These are phyloP conservation scores for Plectranthus barbatus DNA, from an alignment of 257 asterid genomes.

Conservation along the genomic window DNA sequence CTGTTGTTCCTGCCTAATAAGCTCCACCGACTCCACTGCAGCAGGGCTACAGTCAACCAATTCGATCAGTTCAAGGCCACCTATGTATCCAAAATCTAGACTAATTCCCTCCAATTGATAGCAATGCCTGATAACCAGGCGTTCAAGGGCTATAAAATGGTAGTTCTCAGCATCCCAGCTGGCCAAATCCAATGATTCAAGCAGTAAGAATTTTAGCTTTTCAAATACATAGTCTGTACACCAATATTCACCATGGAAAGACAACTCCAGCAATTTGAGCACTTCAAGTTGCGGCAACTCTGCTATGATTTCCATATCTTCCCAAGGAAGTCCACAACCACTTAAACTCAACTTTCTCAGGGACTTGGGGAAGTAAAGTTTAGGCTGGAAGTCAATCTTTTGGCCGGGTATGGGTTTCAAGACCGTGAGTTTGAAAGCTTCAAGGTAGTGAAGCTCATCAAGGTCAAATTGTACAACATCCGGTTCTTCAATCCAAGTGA, in stretches of 20 bases:
- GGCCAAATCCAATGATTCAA: constrained; percentile 3
- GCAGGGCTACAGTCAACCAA: constrained; percentile 18
- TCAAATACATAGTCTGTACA: not conserved
- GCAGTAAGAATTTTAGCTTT: constrained; percentile 2
- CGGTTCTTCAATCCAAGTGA: constrained; percentile 10
- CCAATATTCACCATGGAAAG: constrained; percentile 15
- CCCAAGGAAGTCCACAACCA: constrained; percentile 20
- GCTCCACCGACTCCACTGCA: constrained; percentile 7
- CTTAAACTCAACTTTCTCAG: constrained; percentile 13
- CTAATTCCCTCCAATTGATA: constrained; percentile 4
- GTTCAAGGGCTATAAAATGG: not conserved
- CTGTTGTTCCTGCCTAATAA: not conserved
- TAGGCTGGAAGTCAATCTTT: not conserved
- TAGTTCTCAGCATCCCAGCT: not conserved
- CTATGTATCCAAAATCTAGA: not conserved
- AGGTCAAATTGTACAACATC: not conserved
- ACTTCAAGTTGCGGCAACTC: constrained; percentile 11
- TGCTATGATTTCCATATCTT: constrained; percentile 13
- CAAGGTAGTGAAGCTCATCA: constrained; percentile 16
- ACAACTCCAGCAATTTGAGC: constrained; percentile 12
- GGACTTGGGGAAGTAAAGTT: constrained; percentile 5
- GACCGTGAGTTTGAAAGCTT: constrained; percentile 16
- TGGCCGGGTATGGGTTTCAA: constrained; percentile 3
- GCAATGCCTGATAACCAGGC: constrained; percentile 3
- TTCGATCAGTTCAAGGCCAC: constrained; percentile 12